Evolutionary conservation across 2,329 filamentous ascomycete species (phyloP).

Genomic region (Ophiognomonia clavigignenti-juglandacearum): DNA sequence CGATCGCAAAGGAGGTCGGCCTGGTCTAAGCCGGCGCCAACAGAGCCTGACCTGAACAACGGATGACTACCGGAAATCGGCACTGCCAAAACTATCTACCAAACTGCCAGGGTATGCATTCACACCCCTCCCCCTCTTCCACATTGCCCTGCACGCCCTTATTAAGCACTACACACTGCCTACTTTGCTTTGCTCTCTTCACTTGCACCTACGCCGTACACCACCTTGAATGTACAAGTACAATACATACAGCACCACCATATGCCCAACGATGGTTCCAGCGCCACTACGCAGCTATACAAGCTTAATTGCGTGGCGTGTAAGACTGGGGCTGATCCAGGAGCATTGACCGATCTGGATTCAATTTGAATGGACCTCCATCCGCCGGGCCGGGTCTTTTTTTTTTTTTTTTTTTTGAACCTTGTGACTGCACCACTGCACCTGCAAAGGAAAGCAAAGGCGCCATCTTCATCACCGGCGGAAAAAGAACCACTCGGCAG

Average conservation of each 20-base stretch:
- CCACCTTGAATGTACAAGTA: conserved; percentile 13
- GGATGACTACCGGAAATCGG: neutral
- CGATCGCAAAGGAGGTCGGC: too few relatives aligned
- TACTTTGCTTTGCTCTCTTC: neutral
- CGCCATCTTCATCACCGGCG: too few relatives aligned
- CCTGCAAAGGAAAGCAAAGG: neutral
- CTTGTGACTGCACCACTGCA: neutral
- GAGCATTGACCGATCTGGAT: too few relatives aligned
- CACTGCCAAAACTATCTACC: neutral
- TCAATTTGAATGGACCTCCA: too few relatives aligned
- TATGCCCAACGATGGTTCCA: neutral
- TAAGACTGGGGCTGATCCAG: too few relatives aligned
- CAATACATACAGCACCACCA: conserved; percentile 4
- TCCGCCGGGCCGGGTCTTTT: too few relatives aligned
- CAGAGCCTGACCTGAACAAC: neutral
- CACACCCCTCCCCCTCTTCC: conserved; percentile 9
- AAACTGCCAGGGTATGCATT: conserved; percentile 16
- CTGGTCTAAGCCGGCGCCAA: neutral
- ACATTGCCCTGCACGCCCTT: neutral
- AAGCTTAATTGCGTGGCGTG: conserved; percentile 7
- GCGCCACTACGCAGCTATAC: conserved; percentile 9
- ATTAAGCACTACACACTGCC: conserved; percentile 3
- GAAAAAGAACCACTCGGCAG: too few relatives aligned
- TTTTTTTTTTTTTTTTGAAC: too few relatives aligned
- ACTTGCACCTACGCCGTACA: conserved; percentile 7